Conservation (phyloP, 1,139 yeast species). For the Casaregolazyma suthepensis region DNA sequence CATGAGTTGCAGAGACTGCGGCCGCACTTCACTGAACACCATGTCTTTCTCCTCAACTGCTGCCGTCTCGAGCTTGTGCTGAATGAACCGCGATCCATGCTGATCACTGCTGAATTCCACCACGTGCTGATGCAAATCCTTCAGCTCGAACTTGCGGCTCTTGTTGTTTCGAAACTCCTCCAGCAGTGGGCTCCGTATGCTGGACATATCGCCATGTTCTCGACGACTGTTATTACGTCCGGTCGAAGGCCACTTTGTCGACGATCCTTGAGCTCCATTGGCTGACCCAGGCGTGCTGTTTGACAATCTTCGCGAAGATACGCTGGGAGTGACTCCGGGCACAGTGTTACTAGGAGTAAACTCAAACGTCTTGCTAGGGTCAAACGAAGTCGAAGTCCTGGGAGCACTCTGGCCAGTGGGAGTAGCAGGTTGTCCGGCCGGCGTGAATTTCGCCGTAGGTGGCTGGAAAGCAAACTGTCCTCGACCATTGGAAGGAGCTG, state of each 20-base stretch:
- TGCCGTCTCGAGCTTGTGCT: conserved; percentile 71
- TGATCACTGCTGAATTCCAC: conserved; percentile 93
- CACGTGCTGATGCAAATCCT: conserved; percentile 80
- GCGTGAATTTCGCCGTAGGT: neutral
- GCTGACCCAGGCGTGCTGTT: neutral
- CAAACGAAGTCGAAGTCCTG: neutral
- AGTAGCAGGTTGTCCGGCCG: neutral
- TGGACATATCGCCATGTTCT: conserved; percentile 3
- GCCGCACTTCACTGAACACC: conserved; percentile 77
- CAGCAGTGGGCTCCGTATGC: conserved; percentile 46
- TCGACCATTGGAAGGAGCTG: neutral
- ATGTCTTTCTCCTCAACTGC: conserved; percentile 65
- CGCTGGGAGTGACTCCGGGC: neutral
- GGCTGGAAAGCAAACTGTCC: neutral
- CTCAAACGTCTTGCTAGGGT: conserved; percentile 4
- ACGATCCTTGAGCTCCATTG: neutral
- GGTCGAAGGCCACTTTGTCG: neutral
- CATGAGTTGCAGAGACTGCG: conserved; percentile 71
- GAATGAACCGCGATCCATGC: conserved; percentile 94
- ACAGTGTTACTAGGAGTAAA: conserved; percentile 1
- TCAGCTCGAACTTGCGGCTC: conserved; percentile 52
- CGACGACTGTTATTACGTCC: neutral
- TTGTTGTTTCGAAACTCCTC: conserved; percentile 80
- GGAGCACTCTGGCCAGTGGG: conserved; percentile 6
- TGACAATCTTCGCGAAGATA: neutral